These are phyloP conservation scores for Bothia castanella DNA, from an alignment of 1,284 basidiomycete genomes.

Conservation along the genomic window DNA sequence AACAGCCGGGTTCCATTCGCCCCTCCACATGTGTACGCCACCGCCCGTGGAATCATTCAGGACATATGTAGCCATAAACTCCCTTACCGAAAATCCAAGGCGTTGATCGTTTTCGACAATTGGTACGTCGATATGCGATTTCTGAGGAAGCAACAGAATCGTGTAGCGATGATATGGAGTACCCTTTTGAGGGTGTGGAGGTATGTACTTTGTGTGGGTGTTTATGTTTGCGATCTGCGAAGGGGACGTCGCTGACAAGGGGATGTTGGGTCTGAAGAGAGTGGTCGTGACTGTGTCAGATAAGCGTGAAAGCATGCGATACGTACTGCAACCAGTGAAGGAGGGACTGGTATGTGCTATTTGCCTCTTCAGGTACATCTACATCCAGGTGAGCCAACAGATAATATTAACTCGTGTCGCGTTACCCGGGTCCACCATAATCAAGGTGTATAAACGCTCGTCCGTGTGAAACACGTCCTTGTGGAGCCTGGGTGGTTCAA, in stretches of 20 bases:
- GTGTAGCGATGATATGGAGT: conserved; percentile 86
- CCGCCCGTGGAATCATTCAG: conserved; percentile 56
- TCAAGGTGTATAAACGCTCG: conserved; percentile 78
- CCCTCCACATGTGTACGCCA: conserved; percentile 82
- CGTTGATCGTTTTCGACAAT: conserved; percentile 41
- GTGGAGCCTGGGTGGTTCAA: conserved; percentile 58
- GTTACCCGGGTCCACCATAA: conserved; percentile 82
- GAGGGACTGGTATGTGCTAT: conserved; percentile 64
- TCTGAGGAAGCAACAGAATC: conserved; percentile 72
- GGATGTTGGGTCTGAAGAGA: conserved; percentile 67
- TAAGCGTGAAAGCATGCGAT: not conserved
- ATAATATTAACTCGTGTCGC: not conserved
- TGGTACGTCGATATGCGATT: conserved; percentile 40
- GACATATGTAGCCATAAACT: conserved; percentile 54
- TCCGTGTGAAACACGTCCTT: conserved; percentile 80
- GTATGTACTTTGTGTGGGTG: conserved; percentile 68
- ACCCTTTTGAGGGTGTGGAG: conserved; percentile 84
- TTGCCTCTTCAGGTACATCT: conserved; percentile 78
- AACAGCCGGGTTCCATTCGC: conserved; percentile 70
- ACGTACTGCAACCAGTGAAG: conserved; percentile 86
- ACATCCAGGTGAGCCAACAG: conserved; percentile 9
- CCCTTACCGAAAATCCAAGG: conserved; percentile 60
- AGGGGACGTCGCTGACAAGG: conserved; percentile 59
- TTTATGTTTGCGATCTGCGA: conserved; percentile 41
- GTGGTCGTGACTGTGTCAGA: not conserved